Evolutionary conservation across 768 basidiomycete species (phyloP), one percentile per base, ranked within the genome.

Genomic region (Tulasnella sp.): DNA sequence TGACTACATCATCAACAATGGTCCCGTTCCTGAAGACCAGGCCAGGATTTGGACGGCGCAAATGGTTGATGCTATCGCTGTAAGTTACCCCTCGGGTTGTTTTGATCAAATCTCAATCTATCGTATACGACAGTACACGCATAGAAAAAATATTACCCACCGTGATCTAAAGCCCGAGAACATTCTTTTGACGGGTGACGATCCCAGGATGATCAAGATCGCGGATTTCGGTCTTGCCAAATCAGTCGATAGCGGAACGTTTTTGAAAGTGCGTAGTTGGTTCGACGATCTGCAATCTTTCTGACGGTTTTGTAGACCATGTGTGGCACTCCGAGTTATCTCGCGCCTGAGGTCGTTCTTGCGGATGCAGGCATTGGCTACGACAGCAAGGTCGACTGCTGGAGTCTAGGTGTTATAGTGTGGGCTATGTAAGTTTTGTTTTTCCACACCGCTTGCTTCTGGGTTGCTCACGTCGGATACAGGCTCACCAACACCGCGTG

Each of bases 201-300:
- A 73, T 2, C 86, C 85, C 0, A 85, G 85, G 0, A 68, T 71
- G 1, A 80, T 88, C 63, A 97, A 97, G 66, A 83, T 97, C 14
- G 93, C 94, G 2, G 94, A 97, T 68, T 99, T 96, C 66, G 94
- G 94, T 3, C 78, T 97, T 6, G 93, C 94, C 0, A 99, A 98
- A 67, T 80, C 84, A n/a, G 81, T 88, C 21, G 82, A 88, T 61
- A 82, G 80, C 61, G 66, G 79, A 62, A 89, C 86, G 0, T 83
- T 85, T 77, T 70, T 90, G 11, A 76, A 76, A 62, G 88, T 89
- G 61, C 14, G 80, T 48, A 68, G 25, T 49, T 4, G 21, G 12
- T 36, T 27, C n/a, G 4, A 37, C 37, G 17, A 21, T 14, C 49
- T 36, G 36, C 11, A 15, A 50, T 55, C 62, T 62, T 46, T 2